phyloP scores from a whole-genome alignment of 1,284 basidiomycete genomes.

The Trichosporon sp. region DNA sequence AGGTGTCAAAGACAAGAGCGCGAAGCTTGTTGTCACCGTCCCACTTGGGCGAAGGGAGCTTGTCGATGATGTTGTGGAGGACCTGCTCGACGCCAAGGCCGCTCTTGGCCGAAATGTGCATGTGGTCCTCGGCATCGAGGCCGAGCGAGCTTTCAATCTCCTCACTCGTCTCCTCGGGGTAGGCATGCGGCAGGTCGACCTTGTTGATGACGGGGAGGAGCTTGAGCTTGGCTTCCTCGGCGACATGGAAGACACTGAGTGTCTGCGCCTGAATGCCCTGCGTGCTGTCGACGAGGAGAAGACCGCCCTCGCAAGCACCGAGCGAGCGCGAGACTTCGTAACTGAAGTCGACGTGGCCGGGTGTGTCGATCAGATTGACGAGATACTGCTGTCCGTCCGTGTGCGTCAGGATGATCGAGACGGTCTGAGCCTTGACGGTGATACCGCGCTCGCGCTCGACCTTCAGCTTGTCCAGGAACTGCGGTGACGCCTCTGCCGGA shows the following conservation, averaged over 20 bases:
- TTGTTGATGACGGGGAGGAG: constrained; percentile 96
- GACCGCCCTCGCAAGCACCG: constrained; percentile 89
- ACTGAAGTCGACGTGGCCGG: constrained; percentile 94
- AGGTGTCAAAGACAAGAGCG: constrained; percentile 90
- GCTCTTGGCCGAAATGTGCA: constrained; percentile 89
- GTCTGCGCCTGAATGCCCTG: constrained; percentile 97
- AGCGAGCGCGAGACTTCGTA: constrained; percentile 95
- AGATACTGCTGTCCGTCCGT: constrained; percentile 66
- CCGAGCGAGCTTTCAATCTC: constrained; percentile 83
- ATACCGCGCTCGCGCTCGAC: constrained; percentile 72
- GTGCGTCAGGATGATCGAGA: constrained; percentile 80
- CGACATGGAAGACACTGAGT: constrained; percentile 90
- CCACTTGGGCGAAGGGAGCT: constrained; percentile 72
- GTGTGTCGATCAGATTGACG: constrained; percentile 96
- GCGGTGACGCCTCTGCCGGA: constrained; percentile 65
- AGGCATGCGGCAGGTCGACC: constrained; percentile 85
- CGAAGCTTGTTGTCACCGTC: constrained; percentile 65
- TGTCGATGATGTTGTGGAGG: constrained; percentile 75
- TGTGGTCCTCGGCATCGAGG: constrained; percentile 69
- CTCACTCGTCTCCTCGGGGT: constrained; percentile 73
- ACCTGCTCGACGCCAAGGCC: constrained; percentile 75
- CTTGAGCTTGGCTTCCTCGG: constrained; percentile 75
- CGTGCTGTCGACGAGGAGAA: constrained; percentile 89
- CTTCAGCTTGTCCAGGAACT: constrained; percentile 95
- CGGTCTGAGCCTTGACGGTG: constrained; percentile 86